A percentile compares a stretch with the other conserved stretches of the same genome.
phyloP scores from a whole-genome alignment of 139 green algal species.

The Chloropicon primus region DNA sequence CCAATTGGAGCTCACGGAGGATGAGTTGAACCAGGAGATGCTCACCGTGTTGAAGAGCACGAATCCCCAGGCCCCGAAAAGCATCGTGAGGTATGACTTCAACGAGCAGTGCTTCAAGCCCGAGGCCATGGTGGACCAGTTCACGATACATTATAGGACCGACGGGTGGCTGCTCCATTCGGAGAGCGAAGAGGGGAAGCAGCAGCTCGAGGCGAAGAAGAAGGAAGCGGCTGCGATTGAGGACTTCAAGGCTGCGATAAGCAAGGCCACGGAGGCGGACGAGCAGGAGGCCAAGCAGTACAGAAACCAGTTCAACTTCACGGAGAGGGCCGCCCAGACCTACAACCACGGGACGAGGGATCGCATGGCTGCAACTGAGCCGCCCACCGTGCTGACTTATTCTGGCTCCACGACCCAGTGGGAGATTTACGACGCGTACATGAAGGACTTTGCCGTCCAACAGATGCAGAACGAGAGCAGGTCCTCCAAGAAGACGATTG shows the following conservation, averaged over 20 bases:
- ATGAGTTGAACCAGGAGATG: slow-evolving; percentile 70
- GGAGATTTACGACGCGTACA: slow-evolving; percentile 88
- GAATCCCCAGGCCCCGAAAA: slow-evolving; percentile 59
- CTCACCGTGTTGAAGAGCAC: slow-evolving; percentile 70
- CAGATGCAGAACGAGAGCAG: slow-evolving; percentile 42
- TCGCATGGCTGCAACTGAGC: slow-evolving; percentile 58
- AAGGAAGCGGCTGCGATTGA: slow-evolving; percentile 37
- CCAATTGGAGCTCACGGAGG: slow-evolving; percentile 54
- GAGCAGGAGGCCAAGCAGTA: slow-evolving; percentile 54
- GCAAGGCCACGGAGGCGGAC: slow-evolving; percentile 16
- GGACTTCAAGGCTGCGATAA: not conserved
- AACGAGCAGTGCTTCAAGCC: slow-evolving; percentile 47
- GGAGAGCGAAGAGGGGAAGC: slow-evolving; percentile 52
- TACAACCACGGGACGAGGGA: slow-evolving; percentile 37
- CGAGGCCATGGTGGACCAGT: slow-evolving; percentile 76
- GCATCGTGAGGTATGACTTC: slow-evolving; percentile 65
- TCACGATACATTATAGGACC: slow-evolving; percentile 46
- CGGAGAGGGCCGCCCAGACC: slow-evolving; percentile 52
- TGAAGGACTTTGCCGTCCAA: slow-evolving; percentile 61
- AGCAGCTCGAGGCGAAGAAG: slow-evolving; percentile 53
- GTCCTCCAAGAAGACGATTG: not conserved
- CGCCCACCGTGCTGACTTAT: slow-evolving; percentile 40
- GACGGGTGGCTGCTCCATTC: slow-evolving; percentile 73
- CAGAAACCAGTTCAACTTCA: slow-evolving; percentile 88
- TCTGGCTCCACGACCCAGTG: slow-evolving; percentile 55